A percentile compares a stretch with the other conserved stretches of the same genome.
phyloP scores from a whole-genome alignment of 805 yeast species.

The Jamesozyma spencerorum region DNA sequence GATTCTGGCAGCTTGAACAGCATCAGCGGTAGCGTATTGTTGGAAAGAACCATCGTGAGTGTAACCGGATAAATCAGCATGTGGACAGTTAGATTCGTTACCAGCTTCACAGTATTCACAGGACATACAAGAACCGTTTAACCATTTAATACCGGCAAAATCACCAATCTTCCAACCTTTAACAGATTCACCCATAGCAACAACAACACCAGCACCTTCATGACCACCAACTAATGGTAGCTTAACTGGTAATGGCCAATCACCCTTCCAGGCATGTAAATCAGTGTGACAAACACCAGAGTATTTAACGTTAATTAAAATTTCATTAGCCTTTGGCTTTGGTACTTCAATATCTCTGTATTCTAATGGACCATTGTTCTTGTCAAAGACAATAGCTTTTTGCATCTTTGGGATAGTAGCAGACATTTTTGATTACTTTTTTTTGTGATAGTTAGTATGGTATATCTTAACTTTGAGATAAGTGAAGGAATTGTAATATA shows the following conservation, averaged over 20 bases:
- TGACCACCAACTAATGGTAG: conserved; percentile 64
- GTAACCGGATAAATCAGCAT: conserved; percentile 66
- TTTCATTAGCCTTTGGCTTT: conserved; percentile 52
- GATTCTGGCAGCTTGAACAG: conserved; percentile 52
- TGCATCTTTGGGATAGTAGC: conserved; percentile 37
- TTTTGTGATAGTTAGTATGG: background rate
- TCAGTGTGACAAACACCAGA: conserved; percentile 73
- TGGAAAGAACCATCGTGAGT: conserved; percentile 65
- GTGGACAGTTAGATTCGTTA: conserved; percentile 56
- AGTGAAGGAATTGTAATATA: background rate
- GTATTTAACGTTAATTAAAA: conserved; percentile 57
- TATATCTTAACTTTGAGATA: conserved; percentile 1
- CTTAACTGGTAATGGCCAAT: conserved; percentile 53
- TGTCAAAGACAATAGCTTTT: conserved; percentile 41
- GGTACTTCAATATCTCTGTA: conserved; percentile 51
- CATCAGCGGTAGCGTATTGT: conserved; percentile 57
- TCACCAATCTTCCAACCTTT: conserved; percentile 56
- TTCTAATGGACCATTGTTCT: conserved; percentile 35
- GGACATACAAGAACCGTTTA: conserved; percentile 55
- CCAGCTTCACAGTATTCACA: conserved; percentile 56
- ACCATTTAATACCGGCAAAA: conserved; percentile 60
- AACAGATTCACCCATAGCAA: conserved; percentile 51
- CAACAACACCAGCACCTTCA: conserved; percentile 68
- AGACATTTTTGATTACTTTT: conserved; percentile 19
- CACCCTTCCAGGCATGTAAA: conserved; percentile 67